Conservation (phyloP, 768 basidiomycete species). For the Panaeolus cyanescens region DNA sequence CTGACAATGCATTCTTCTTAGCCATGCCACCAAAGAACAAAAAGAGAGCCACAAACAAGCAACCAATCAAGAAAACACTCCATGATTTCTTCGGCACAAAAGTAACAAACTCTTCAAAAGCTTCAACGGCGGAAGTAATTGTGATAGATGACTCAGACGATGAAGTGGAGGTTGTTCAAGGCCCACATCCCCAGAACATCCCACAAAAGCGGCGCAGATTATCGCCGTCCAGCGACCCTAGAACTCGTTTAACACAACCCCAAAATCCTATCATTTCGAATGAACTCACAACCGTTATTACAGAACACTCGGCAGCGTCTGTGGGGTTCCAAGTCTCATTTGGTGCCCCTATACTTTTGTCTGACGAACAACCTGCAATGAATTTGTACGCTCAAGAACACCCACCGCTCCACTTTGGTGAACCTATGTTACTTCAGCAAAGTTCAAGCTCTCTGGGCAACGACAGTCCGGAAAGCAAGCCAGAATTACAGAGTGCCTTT, state of each 20-base stretch:
- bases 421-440: neutral
- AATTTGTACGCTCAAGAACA: neutral
- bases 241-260: neutral
- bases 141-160: constrained; percentile 64
- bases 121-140: constrained; percentile 45
- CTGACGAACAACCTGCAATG: neutral
- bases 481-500: neutral
- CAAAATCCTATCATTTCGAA: neutral
- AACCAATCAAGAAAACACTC: constrained; percentile 38
- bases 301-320: neutral
- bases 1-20: neutral
- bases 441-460: neutral
- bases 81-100: constrained; percentile 45
- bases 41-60: constrained; percentile 34
- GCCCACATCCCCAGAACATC: neutral
- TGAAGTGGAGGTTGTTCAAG: constrained; percentile 35
- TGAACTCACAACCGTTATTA: neutral
- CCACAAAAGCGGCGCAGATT: constrained; percentile 23
- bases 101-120: constrained; percentile 6
- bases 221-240: constrained; percentile 2
- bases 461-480: neutral
- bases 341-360: neutral
- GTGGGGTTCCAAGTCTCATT: neutral
- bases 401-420: neutral
- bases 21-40: constrained; percentile 35